Evolutionary conservation across 2,329 filamentous ascomycete species (phyloP).

Genomic region (Didymellaceae sp.): DNA sequence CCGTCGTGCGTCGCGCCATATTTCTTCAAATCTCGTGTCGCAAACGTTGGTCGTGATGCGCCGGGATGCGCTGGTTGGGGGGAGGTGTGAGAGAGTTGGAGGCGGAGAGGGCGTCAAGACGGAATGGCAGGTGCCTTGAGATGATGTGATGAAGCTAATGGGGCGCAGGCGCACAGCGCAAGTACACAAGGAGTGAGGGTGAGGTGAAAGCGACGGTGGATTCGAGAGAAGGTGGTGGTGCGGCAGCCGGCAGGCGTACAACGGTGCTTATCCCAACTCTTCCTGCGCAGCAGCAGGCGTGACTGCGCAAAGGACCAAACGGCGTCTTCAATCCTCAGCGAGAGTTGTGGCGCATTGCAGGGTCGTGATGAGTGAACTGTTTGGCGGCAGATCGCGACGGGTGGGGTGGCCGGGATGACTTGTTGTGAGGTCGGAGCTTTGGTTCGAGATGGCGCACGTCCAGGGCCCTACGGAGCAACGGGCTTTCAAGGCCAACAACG

Average conservation of each 20-base stretch:
- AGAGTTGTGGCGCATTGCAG: constrained; percentile 16
- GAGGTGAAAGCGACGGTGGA: constrained; percentile 26
- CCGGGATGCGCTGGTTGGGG: constrained; percentile 1
- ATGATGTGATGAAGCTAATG: constrained; percentile 2
- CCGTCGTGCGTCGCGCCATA: constrained; percentile 29
- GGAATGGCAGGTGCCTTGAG: not conserved
- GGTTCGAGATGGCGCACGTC: constrained; percentile 15
- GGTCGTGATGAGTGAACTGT: constrained; percentile 3
- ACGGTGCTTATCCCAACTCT: constrained; percentile 23
- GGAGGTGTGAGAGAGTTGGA: constrained; percentile 2
- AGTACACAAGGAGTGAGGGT: constrained; percentile 11
- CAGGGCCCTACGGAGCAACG: constrained; percentile 10
- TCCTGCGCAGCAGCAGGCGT: constrained; percentile 16
- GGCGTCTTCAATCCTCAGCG: constrained; percentile 15
- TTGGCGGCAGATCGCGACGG: constrained; percentile 10
- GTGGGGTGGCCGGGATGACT: constrained; percentile 21
- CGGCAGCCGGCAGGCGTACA: constrained; percentile 15
- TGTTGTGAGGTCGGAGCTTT: constrained; percentile 23
- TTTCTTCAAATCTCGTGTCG: constrained; percentile 19
- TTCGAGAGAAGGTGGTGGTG: constrained; percentile 21
- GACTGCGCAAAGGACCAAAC: constrained; percentile 16
- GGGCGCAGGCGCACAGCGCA: constrained; percentile 6
- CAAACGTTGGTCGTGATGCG: constrained; percentile 5
- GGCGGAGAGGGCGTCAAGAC: constrained; percentile 1
- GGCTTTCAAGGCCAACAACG: constrained; percentile 3